phyloP scores from a whole-genome alignment of 371 early-diverging fungal species.

The Lichtheimia ramosa region DNA sequence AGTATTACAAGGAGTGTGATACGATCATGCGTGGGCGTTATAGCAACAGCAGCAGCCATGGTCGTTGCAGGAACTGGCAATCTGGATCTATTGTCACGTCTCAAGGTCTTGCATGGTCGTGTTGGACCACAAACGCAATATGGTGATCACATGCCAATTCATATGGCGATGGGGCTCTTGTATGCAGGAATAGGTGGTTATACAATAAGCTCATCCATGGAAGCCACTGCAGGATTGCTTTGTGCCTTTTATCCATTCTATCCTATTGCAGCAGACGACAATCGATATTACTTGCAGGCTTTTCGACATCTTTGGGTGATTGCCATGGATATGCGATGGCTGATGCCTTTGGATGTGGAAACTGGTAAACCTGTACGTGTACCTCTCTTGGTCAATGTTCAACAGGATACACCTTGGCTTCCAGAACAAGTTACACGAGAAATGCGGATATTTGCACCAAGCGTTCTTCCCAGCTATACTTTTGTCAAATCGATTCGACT shows the following conservation, averaged over 20 bases:
- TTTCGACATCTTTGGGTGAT: slow-evolving; percentile 89
- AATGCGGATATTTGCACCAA: slow-evolving; percentile 57
- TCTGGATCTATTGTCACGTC: slow-evolving; percentile 50
- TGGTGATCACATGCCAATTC: slow-evolving; percentile 82
- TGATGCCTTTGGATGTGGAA: slow-evolving; percentile 55
- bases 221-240: slow-evolving; percentile 71
- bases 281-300: slow-evolving; percentile 77
- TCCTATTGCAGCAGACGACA: slow-evolving; percentile 66
- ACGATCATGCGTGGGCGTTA: slow-evolving; percentile 66
- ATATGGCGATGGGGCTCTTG: slow-evolving; percentile 84
- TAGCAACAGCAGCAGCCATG: slow-evolving; percentile 65
- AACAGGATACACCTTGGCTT: slow-evolving; percentile 25
- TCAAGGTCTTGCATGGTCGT: slow-evolving; percentile 57
- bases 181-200: slow-evolving; percentile 80
- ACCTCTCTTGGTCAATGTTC: slow-evolving; percentile 45
- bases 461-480: slow-evolving; percentile 61
- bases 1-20: slow-evolving; percentile 55
- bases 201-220: slow-evolving; percentile 69
- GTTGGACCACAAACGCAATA: slow-evolving; percentile 51
- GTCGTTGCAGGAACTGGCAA: slow-evolving; percentile 87
- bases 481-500: slow-evolving; percentile 55
- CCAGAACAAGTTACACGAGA: slow-evolving; percentile 10
- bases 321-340: slow-evolving; percentile 68
- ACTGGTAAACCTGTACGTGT: slow-evolving; percentile 58
- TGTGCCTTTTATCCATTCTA: slow-evolving; percentile 82